phyloP scores from a whole-genome alignment of 2,329 filamentous ascomycete genomes.

The Trichoderma hamatum region DNA sequence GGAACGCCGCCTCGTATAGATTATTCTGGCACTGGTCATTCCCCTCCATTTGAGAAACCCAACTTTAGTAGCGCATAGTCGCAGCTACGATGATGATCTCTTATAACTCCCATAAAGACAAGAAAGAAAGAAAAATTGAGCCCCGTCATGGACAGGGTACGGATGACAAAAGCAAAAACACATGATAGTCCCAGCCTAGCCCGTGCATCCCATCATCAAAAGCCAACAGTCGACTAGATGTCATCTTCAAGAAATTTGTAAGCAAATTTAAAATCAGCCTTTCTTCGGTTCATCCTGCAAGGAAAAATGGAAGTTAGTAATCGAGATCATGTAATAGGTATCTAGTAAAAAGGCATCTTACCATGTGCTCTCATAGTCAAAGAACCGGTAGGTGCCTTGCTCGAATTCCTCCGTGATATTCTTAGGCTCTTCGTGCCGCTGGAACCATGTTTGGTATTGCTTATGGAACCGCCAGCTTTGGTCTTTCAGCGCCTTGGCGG shows the following conservation, averaged over 20 bases:
- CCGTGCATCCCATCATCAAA: constrained; percentile 12
- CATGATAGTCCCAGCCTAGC: neutral
- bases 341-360: constrained; percentile 49
- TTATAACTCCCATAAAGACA: constrained; percentile 24
- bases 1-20: constrained; percentile 14
- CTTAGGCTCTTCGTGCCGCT: constrained; percentile 97
- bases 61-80: constrained; percentile 22
- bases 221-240: constrained; percentile 50
- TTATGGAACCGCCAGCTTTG: constrained; percentile 99
- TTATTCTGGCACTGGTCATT: constrained; percentile 22
- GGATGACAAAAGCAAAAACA: constrained; percentile 21
- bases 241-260: constrained; percentile 98
- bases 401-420: constrained; percentile 98
- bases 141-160: constrained; percentile 2
- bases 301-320: constrained; percentile 20
- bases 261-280: constrained; percentile 97
- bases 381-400: constrained; percentile 98
- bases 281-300: constrained; percentile 97
- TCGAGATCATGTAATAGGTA: neutral
- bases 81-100: constrained; percentile 24
- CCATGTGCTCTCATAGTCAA: constrained; percentile 99
- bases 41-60: constrained; percentile 25
- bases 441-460: constrained; percentile 99
- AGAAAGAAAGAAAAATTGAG: neutral
- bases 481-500: constrained; percentile 94